Evolutionary conservation across 176 grass and related monocot genomes (phyloP).

Genomic region (Aechmea fasciata): DNA sequence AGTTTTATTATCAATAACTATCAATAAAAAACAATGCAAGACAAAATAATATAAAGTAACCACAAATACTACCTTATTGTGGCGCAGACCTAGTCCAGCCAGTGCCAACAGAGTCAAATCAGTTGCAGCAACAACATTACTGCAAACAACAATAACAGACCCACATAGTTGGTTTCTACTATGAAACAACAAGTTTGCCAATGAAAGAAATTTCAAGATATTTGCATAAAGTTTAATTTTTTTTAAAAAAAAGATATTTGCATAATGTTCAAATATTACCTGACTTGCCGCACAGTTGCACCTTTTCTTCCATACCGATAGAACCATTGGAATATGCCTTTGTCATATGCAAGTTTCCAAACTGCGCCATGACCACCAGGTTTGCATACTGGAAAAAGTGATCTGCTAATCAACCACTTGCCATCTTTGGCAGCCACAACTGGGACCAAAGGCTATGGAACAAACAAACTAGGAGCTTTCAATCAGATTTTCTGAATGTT

Average conservation of each 20-base stretch:
- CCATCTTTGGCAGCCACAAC: slow-evolving; percentile 80
- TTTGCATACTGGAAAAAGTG: slow-evolving; percentile 75
- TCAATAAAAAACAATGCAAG: too few relatives aligned
- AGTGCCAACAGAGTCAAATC: slow-evolving; percentile 92
- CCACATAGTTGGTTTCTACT: too few relatives aligned
- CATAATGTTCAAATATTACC: slow-evolving; percentile 31
- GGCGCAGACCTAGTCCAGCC: slow-evolving; percentile 67
- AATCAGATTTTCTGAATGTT: background rate
- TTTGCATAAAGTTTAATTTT: background rate
- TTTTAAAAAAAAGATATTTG: background rate
- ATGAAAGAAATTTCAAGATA: background rate
- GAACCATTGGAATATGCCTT: slow-evolving; percentile 84
- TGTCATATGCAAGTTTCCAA: slow-evolving; percentile 91
- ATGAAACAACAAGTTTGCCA: background rate
- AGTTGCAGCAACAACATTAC: slow-evolving; percentile 97
- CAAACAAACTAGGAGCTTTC: background rate
- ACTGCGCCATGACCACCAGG: slow-evolving; percentile 93
- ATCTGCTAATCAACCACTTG: slow-evolving; percentile 62
- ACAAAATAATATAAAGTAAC: background rate
- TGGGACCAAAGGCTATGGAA: slow-evolving; percentile 80
- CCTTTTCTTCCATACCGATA: slow-evolving; percentile 69
- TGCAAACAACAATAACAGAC: slow-evolving; percentile 30
- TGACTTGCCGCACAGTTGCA: slow-evolving; percentile 94
- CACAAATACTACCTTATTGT: slow-evolving; percentile 58
- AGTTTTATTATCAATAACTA: too few relatives aligned